Percentiles rank a stretch among this genome's conserved stretches.
These are phyloP conservation scores for Paecilomyces variotii DNA, from an alignment of 2,329 filamentous ascomycete species.

Conservation along the genomic window DNA sequence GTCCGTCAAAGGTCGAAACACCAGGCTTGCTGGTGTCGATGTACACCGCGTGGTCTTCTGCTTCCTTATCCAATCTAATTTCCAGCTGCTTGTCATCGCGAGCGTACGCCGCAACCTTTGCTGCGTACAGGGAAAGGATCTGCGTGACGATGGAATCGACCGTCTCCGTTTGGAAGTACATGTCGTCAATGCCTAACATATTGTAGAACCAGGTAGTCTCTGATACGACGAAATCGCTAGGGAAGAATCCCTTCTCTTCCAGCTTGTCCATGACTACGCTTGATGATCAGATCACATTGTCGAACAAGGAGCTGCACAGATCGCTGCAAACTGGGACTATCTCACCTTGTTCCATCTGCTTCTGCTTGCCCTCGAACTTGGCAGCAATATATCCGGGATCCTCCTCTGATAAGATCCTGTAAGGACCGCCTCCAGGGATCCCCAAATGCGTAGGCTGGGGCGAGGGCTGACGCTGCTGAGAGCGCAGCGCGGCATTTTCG, in stretches of 20 bases:
- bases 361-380: slow-evolving; percentile 83
- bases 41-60: slow-evolving; percentile 89
- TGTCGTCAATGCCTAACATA: slow-evolving; percentile 94
- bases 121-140: slow-evolving; percentile 92
- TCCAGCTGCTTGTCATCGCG: slow-evolving; percentile 90
- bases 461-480: slow-evolving; percentile 63
- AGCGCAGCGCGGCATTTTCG: slow-evolving; percentile 43
- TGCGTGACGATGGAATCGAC: slow-evolving; percentile 84
- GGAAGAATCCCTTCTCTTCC: slow-evolving; percentile 75
- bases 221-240: slow-evolving; percentile 68
- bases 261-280: slow-evolving; percentile 69
- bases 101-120: slow-evolving; percentile 89
- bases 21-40: slow-evolving; percentile 95
- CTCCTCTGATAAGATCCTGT: slow-evolving; percentile 73
- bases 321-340: slow-evolving; percentile 1
- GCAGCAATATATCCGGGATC: slow-evolving; percentile 92
- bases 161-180: slow-evolving; percentile 90
- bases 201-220: slow-evolving; percentile 98
- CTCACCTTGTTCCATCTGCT: slow-evolving; percentile 78
- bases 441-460: slow-evolving; percentile 82
- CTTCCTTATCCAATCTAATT: slow-evolving; percentile 93
- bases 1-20: slow-evolving; percentile 64
- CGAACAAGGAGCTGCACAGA: neutral
- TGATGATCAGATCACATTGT: slow-evolving; percentile 13
- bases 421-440: slow-evolving; percentile 52